Evolutionary conservation across 2,329 filamentous ascomycete species (phyloP).

Genomic region (Monosporascus sp.): DNA sequence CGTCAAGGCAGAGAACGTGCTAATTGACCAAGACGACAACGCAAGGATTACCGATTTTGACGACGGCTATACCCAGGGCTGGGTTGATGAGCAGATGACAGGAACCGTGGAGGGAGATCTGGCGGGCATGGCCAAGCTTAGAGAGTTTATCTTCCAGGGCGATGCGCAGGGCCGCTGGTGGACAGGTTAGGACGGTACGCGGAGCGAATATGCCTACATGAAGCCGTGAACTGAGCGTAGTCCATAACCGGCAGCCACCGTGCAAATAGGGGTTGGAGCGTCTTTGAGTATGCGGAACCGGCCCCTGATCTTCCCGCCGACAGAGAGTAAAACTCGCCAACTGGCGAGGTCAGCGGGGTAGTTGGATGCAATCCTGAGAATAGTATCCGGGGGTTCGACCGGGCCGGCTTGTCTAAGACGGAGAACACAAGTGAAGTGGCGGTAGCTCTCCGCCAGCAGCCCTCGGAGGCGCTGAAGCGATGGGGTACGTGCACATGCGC

Average conservation of each 20-base stretch:
- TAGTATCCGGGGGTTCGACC: neutral
- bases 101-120: too few relatives aligned
- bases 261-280: neutral
- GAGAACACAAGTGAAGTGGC: neutral
- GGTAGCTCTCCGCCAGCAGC: neutral
- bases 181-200: too few relatives aligned
- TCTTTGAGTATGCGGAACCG: neutral
- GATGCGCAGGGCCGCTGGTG: too few relatives aligned
- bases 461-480: neutral
- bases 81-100: too few relatives aligned
- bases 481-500: constrained; percentile 39
- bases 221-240: neutral
- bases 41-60: too few relatives aligned
- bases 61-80: too few relatives aligned
- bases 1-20: too few relatives aligned
- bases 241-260: neutral
- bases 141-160: too few relatives aligned
- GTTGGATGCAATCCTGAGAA: neutral
- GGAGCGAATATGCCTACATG: too few relatives aligned
- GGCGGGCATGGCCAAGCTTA: too few relatives aligned
- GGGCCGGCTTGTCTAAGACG: neutral
- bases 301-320: neutral
- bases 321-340: neutral
- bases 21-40: too few relatives aligned
- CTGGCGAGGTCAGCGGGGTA: neutral